These are phyloP conservation scores for Elaeis guineensis DNA, from an alignment of 176 grass and related monocot genomes.

Conservation along the genomic window DNA sequence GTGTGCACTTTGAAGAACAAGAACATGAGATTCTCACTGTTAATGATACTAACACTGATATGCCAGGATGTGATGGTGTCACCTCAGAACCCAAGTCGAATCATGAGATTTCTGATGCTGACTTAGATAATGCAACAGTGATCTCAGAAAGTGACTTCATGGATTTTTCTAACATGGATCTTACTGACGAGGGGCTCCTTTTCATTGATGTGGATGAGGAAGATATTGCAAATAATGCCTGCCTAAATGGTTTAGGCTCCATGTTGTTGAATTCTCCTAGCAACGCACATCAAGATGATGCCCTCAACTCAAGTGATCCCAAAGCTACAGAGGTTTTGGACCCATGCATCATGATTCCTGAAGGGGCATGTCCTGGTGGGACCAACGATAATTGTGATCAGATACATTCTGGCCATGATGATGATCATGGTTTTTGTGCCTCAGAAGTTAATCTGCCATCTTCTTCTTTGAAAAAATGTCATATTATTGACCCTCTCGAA, in stretches of 20 bases:
- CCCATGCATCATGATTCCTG: constrained; percentile 16
- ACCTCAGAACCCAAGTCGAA: constrained; percentile 27
- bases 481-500: constrained; percentile 16
- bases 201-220: constrained; percentile 47
- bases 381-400: constrained; percentile 34
- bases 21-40: constrained; percentile 15
- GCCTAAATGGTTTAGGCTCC: constrained; percentile 9
- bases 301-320: constrained; percentile 26
- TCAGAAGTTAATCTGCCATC: constrained; percentile 30
- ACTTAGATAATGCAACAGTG: constrained; percentile 23
- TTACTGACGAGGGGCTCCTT: constrained; percentile 43
- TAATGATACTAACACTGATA: constrained; percentile 36
- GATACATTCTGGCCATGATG: constrained; percentile 17
- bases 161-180: constrained; percentile 43
- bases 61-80: constrained; percentile 23
- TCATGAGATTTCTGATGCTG: constrained; percentile 29
- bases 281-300: constrained; percentile 27
- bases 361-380: constrained; percentile 19
- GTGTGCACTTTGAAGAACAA: constrained; percentile 17
- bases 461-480: constrained; percentile 28
- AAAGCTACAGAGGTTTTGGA: constrained; percentile 19
- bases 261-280: constrained; percentile 52
- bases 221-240: background rate
- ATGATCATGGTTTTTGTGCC: constrained; percentile 22
- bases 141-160: constrained; percentile 48